Evolutionary conservation across 768 basidiomycete species (phyloP).

Genomic region (Hirschioporus abietinus): DNA sequence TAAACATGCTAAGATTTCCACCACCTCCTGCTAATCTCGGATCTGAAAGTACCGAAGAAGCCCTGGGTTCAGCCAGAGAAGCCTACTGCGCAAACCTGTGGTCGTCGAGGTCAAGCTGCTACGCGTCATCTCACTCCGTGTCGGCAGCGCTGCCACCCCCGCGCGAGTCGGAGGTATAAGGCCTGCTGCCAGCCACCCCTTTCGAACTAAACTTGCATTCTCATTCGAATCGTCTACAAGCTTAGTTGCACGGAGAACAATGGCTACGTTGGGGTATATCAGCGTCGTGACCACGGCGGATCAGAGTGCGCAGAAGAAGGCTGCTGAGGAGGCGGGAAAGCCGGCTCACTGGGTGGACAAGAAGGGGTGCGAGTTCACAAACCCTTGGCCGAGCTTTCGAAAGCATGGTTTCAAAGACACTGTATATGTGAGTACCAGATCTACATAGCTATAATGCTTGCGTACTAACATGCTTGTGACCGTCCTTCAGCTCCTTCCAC

Average conservation of each 20-base stretch:
- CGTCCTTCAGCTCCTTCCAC: slow-evolving; percentile 1
- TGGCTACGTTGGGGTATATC: background rate
- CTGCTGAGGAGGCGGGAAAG: background rate
- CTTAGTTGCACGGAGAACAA: background rate
- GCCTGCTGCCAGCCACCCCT: background rate
- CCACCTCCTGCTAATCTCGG: background rate
- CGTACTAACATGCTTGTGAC: background rate
- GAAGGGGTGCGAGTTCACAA: background rate
- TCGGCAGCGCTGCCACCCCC: background rate
- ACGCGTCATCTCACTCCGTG: background rate
- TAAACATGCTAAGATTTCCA: background rate
- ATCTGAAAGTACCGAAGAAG: background rate
- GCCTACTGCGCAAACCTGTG: too few relatives aligned
- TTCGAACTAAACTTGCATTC: background rate
- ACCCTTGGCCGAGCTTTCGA: slow-evolving; percentile 4
- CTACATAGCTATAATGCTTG: background rate
- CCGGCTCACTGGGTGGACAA: background rate
- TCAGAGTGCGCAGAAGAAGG: slow-evolving; percentile 2
- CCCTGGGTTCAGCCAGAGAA: too few relatives aligned
- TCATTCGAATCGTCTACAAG: background rate
- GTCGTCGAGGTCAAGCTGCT: background rate
- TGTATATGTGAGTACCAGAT: background rate
- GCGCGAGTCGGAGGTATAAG: background rate
- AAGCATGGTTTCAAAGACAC: background rate
- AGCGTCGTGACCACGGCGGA: background rate